Evolutionary conservation across 345 rosid genomes (phyloP).

Genomic region (Salix suchowensis): DNA sequence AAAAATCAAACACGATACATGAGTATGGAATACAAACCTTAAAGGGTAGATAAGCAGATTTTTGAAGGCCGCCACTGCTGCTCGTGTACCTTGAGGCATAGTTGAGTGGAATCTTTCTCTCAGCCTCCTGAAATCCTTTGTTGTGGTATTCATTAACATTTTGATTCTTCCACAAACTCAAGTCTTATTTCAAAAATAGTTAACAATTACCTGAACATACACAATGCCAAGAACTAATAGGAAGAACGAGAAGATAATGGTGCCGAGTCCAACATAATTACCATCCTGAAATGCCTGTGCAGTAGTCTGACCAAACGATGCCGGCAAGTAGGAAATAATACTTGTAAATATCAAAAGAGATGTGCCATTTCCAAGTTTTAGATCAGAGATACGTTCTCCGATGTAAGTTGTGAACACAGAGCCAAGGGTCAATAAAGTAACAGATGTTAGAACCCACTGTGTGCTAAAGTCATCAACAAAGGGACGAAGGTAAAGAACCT

Average conservation of each 20-base stretch:
- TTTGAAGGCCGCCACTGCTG: conserved; percentile 75
- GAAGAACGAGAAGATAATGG: conserved; percentile 63
- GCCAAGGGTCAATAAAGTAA: conserved; percentile 75
- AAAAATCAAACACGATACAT: not conserved
- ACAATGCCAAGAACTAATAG: conserved; percentile 84
- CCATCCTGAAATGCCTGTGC: conserved; percentile 83
- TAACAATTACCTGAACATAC: conserved; percentile 82
- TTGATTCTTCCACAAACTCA: conserved; percentile 12
- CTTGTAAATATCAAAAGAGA: conserved; percentile 90
- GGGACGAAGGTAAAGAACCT: conserved; percentile 85
- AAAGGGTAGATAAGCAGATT: conserved; percentile 92
- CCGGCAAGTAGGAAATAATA: conserved; percentile 93
- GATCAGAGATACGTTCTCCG: conserved; percentile 85
- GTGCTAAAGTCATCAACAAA: conserved; percentile 81
- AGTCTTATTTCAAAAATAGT: conserved; percentile 1
- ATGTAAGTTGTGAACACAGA: conserved; percentile 79
- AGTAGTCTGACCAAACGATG: conserved; percentile 89
- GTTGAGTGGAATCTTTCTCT: conserved; percentile 94
- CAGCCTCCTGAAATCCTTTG: conserved; percentile 86
- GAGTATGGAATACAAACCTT: conserved; percentile 47
- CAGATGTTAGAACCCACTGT: conserved; percentile 83
- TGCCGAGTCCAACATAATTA: conserved; percentile 76
- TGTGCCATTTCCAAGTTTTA: conserved; percentile 96
- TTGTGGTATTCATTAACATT: conserved; percentile 20
- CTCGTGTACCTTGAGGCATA: conserved; percentile 92